Base-by-base conservation (phyloP, 768 basidiomycete species). In the Trametes meyenii region DNA sequence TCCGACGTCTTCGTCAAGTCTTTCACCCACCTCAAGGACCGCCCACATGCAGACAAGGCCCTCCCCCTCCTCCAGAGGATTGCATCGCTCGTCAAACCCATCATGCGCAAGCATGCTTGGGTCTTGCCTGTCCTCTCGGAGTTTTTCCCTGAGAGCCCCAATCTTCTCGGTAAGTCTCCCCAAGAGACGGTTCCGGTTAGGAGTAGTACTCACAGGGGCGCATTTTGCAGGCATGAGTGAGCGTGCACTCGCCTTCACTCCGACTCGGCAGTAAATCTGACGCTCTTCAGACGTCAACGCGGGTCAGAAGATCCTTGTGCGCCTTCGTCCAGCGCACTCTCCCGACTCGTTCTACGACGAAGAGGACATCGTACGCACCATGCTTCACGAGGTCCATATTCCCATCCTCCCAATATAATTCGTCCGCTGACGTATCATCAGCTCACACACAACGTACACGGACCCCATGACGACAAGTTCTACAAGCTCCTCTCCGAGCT, bases 41-140 rank as follows among this genome's bases (percentile, higher is more conserved):
- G 79, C 68, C 87, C 87, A 40, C 83, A 84, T 66, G 82, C 85
- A 45, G 83, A 89, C 63, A 80, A 83, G 40, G 92, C 93, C 17
- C 78, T 92, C 44, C 72, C 78, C 16, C 77, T 90, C 70, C 79
- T 95, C 39, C 83, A 89, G 66, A 81, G 81, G 63, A 79, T 92
- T 33, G 87, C 89, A 0, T 86, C 87, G 1, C 80, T 92, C 50
- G 93, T 96, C 51, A 96, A 95, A 73, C 96, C 96, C 7, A 94
- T 98, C 65, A 97, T 97, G 95, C 79, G 87, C 59, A 92, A 88
- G 66, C 88, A 88, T 66, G 76, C 76, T 5, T 98, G 95, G 95
- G 79, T 82, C 26, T 78, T 94, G 26, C 89, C 90, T 26, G 80
- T 85, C 0, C 83, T 93, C n/a, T 77, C 86, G n/a, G 92, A 96